Conservation (phyloP, 176 grass and related monocot genomes). For the Alloteropsis semialata region DNA sequence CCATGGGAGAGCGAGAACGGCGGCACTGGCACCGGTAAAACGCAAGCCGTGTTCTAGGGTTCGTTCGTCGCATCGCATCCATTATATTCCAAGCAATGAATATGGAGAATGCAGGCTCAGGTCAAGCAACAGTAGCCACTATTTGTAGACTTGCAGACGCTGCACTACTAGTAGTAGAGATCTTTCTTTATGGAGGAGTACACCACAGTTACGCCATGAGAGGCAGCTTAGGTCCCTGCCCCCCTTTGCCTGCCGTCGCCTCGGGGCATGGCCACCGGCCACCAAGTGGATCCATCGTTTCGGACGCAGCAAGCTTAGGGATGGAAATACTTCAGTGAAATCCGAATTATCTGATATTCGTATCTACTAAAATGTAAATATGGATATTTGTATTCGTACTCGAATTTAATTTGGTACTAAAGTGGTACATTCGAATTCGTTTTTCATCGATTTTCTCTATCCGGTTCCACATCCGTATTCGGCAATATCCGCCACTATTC, state of each 20-base stretch:
- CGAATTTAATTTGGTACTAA: no score
- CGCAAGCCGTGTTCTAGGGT: background rate
- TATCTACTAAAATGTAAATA: no score
- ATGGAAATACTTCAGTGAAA: no score
- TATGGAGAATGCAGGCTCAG: background rate
- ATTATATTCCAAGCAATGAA: constrained; percentile 23
- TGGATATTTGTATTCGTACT: no score
- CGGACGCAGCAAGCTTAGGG: background rate
- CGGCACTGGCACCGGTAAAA: background rate
- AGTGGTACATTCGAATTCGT: no score
- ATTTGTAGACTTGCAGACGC: background rate
- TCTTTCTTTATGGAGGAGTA: constrained; percentile 1
- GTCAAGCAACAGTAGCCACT: constrained; percentile 16
- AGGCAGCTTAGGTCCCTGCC: constrained; percentile 28
- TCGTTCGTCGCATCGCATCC: background rate
- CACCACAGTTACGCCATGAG: constrained; percentile 11
- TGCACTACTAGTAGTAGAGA: no score
- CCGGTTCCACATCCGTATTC: no score
- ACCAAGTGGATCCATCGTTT: background rate
- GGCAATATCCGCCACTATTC: no score
- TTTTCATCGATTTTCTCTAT: no score
- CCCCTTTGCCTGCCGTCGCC: constrained; percentile 19
- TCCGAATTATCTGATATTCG: no score
- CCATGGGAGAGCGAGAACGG: no score
- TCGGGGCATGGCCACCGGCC: background rate